Conservation (phyloP, 768 basidiomycete genomes). For the Russula foetens region DNA sequence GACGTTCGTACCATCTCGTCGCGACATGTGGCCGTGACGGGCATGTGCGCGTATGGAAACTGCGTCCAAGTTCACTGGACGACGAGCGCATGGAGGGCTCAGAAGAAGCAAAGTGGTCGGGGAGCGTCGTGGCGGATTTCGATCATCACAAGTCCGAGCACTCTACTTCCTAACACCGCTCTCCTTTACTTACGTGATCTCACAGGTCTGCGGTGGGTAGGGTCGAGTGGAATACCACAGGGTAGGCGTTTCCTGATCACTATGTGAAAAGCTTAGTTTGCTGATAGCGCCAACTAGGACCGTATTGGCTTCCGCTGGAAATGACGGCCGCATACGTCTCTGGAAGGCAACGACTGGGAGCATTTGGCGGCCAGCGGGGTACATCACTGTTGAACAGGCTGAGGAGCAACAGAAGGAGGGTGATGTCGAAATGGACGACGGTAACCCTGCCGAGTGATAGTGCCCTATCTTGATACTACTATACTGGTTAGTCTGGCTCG, state of each 20-base stretch:
- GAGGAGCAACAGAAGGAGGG: conserved; percentile 37
- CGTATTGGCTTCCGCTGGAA: conserved; percentile 73
- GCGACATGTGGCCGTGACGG: conserved; percentile 89
- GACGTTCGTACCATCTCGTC: conserved; percentile 88
- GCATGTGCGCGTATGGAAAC: conserved; percentile 82
- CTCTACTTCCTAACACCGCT: not conserved
- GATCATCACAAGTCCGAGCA: conserved; percentile 65
- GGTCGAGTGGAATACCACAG: conserved; percentile 94
- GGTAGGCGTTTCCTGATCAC: conserved; percentile 35
- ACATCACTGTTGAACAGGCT: conserved; percentile 72
- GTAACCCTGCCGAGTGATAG: conserved; percentile 28
- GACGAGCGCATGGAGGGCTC: conserved; percentile 31
- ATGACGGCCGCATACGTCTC: conserved; percentile 72
- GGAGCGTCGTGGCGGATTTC: conserved; percentile 74
- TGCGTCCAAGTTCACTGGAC: conserved; percentile 48
- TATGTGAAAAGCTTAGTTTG: conserved; percentile 1
- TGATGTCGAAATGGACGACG: conserved; percentile 40
- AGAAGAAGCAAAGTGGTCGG: conserved; percentile 60
- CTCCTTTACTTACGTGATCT: not conserved
- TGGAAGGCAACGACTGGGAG: conserved; percentile 82
- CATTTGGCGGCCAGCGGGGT: conserved; percentile 79
- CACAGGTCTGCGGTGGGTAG: conserved; percentile 63
- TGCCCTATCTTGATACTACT: too few relatives aligned
- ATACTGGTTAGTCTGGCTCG: not conserved
- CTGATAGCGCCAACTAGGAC: conserved; percentile 40